phyloP scores from a whole-genome alignment of 2,329 filamentous ascomycete species.

The Alternaria triticina region DNA sequence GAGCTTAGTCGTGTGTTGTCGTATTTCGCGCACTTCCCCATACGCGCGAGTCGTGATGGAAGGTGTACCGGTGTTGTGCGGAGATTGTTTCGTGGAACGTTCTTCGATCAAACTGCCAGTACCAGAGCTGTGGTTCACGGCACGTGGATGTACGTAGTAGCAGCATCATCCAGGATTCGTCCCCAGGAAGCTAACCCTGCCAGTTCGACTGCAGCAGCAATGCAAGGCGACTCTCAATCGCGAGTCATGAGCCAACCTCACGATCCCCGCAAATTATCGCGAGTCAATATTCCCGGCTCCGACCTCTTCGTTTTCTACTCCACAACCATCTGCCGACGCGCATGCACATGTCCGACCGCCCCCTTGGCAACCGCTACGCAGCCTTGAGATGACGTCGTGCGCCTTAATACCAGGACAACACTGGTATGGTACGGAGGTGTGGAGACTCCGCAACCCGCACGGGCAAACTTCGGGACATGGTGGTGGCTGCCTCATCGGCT shows the following conservation, averaged over 20 bases:
- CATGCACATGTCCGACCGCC: constrained; percentile 19
- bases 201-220: not conserved
- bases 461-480: constrained; percentile 31
- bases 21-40: constrained; percentile 1
- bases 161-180: not conserved
- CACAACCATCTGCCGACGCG: constrained; percentile 20
- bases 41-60: not conserved
- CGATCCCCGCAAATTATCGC: constrained; percentile 5
- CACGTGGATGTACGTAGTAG: not conserved
- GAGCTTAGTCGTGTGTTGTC: constrained; percentile 11
- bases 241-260: constrained; percentile 5
- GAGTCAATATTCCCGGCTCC: not conserved
- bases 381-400: constrained; percentile 8
- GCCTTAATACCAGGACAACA: constrained; percentile 16
- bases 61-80: not conserved
- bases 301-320: constrained; percentile 6
- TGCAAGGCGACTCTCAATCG: not conserved
- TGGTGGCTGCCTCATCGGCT: not conserved
- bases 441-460: constrained; percentile 20
- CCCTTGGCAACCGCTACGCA: constrained; percentile 30
- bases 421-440: constrained; percentile 16
- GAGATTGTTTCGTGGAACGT: not conserved
- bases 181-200: not conserved
- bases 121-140: not conserved
- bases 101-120: not conserved